Conservation (phyloP, 257 asterid species). For the Jacaranda copaia region DNA sequence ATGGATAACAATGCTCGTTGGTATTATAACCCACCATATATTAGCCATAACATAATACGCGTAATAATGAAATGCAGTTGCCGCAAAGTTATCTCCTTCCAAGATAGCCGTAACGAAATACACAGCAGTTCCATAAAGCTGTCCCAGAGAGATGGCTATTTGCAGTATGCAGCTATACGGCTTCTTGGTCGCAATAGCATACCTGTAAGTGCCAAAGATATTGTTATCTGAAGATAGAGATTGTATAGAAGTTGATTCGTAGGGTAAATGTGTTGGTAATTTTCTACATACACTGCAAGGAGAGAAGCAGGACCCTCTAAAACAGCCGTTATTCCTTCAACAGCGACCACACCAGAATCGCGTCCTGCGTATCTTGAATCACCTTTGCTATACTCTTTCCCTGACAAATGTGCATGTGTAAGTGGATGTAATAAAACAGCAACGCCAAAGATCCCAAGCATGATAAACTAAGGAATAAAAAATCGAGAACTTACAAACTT, state of each 20-base stretch:
- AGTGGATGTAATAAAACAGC: background rate
- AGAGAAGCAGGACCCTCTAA: conserved; percentile 88
- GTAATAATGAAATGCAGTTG: conserved; percentile 59
- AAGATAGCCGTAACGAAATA: conserved; percentile 71
- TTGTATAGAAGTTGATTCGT: no score
- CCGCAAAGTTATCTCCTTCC: conserved; percentile 91
- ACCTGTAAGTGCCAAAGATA: conserved; percentile 52
- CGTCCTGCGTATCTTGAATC: conserved; percentile 91
- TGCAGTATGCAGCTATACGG: conserved; percentile 76
- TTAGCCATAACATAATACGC: conserved; percentile 75
- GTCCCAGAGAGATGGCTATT: conserved; percentile 81
- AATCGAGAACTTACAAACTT: conserved; percentile 78
- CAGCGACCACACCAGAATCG: conserved; percentile 69
- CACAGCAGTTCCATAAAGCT: conserved; percentile 83
- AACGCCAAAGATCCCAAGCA: background rate
- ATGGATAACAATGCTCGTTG: conserved; percentile 58
- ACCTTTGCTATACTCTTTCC: conserved; percentile 99
- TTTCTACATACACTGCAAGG: conserved; percentile 68
- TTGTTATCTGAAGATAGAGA: background rate
- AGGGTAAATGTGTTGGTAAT: background rate
- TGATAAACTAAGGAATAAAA: background rate
- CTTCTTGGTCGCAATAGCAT: conserved; percentile 81
- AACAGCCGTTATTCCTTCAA: conserved; percentile 85
- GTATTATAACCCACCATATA: conserved; percentile 81
- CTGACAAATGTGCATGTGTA: conserved; percentile 47